Conservation (phyloP, 495 filamentous ascomycete species). For the Bacidia gigantensis region DNA sequence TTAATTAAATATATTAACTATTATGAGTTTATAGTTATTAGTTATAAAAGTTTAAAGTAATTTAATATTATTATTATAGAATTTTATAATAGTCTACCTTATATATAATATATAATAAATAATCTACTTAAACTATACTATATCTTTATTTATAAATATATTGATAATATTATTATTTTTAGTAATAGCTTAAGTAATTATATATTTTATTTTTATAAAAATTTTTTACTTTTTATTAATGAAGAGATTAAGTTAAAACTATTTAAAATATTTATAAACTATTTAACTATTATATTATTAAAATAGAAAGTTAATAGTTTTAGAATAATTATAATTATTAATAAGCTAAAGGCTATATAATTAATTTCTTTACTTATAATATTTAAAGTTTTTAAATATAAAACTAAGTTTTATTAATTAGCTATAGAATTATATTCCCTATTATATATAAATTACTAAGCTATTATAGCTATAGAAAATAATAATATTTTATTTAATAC, state of each 20-base stretch:
- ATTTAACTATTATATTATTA: background rate
- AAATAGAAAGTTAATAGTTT: background rate
- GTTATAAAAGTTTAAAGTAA: too few species aligned
- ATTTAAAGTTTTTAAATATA: too few species aligned
- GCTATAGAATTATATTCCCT: too few species aligned
- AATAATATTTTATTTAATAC: too few species aligned
- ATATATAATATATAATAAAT: background rate
- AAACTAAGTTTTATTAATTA: too few species aligned
- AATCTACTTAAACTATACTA: conserved; percentile 1
- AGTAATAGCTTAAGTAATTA: conserved; percentile 1
- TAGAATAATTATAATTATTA: conserved; percentile 3
- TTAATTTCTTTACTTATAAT: background rate
- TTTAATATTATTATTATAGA: too few species aligned
- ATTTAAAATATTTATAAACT: background rate
- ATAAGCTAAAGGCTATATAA: background rate
- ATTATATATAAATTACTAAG: too few species aligned
- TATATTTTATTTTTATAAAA: background rate
- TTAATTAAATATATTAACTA: too few species aligned
- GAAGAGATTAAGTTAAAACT: background rate
- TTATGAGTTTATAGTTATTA: too few species aligned
- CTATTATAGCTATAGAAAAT: too few species aligned
- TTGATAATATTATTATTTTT: background rate
- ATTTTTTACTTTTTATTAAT: conserved; percentile 2
- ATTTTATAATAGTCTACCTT: background rate
- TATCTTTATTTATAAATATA: background rate